Evolutionary conservation across 805 yeast species (phyloP).

Genomic region (Vanderwaltozyma tropicalis): DNA sequence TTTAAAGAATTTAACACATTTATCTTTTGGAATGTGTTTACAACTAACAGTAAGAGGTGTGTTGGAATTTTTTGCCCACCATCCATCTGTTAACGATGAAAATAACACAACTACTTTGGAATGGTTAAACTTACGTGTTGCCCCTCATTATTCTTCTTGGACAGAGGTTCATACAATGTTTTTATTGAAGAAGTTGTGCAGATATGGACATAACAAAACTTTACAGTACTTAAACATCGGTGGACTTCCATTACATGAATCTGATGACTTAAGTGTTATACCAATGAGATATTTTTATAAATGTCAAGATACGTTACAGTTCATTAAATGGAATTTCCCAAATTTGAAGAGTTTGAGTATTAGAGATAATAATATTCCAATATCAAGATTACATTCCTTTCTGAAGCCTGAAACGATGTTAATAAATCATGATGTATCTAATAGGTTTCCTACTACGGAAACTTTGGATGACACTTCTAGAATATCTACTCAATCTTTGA

Average conservation of each 20-base stretch:
- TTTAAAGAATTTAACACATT: constrained; percentile 56
- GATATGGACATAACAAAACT: constrained; percentile 28
- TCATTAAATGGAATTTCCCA: constrained; percentile 33
- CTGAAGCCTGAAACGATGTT: constrained; percentile 15
- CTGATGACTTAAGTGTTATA: constrained; percentile 15
- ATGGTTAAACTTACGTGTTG: constrained; percentile 61
- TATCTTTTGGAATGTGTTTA: constrained; percentile 57
- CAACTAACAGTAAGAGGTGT: constrained; percentile 63
- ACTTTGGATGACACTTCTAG: neutral
- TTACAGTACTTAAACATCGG: constrained; percentile 45
- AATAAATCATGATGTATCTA: neutral
- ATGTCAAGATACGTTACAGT: constrained; percentile 26
- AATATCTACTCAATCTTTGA: constrained; percentile 28
- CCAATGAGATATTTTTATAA: constrained; percentile 21
- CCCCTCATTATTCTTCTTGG: constrained; percentile 50
- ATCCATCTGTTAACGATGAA: constrained; percentile 46
- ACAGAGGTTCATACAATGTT: constrained; percentile 42
- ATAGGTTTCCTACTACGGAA: neutral
- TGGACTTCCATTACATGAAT: constrained; percentile 47
- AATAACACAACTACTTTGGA: constrained; percentile 36
- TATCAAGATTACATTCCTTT: constrained; percentile 27
- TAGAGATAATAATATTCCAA: constrained; percentile 29
- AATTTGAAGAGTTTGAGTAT: constrained; percentile 30
- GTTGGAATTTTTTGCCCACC: constrained; percentile 56
- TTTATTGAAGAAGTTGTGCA: constrained; percentile 32